These are phyloP conservation scores for Pyrenophora seminiperda DNA, from an alignment of 2,329 filamentous ascomycete genomes.

Conservation along the genomic window DNA sequence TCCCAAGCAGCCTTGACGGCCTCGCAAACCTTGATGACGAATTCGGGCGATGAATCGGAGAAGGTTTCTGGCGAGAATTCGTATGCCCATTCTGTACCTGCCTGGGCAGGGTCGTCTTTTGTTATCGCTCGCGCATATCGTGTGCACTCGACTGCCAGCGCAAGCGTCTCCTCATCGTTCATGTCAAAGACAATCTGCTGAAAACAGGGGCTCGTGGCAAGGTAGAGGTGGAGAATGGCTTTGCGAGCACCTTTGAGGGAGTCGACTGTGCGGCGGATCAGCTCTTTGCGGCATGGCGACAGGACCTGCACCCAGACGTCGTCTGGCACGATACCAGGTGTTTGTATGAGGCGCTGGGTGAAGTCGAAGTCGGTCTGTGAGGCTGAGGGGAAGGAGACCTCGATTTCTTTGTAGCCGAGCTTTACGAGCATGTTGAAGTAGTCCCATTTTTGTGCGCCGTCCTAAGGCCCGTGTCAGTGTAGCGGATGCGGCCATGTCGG, in stretches of 20 bases:
- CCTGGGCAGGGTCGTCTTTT: conserved; percentile 69
- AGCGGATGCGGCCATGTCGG: neutral
- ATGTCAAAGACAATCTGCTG: conserved; percentile 88
- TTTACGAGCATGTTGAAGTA: conserved; percentile 95
- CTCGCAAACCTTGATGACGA: conserved; percentile 80
- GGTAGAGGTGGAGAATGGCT: conserved; percentile 92
- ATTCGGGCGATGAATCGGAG: conserved; percentile 87
- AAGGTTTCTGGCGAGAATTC: conserved; percentile 89
- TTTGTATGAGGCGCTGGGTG: conserved; percentile 82
- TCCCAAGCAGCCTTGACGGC: conserved; percentile 95
- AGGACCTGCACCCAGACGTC: conserved; percentile 93
- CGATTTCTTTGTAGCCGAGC: conserved; percentile 96
- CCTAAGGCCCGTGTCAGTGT: conserved; percentile 56
- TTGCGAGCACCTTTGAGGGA: conserved; percentile 89
- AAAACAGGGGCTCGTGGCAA: conserved; percentile 96
- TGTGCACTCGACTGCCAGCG: conserved; percentile 82
- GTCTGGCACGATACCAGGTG: conserved; percentile 79
- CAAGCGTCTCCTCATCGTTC: conserved; percentile 79
- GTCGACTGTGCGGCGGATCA: conserved; percentile 88
- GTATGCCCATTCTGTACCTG: conserved; percentile 72
- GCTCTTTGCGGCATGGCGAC: conserved; percentile 86
- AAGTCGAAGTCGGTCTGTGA: conserved; percentile 97
- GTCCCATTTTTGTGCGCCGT: conserved; percentile 89
- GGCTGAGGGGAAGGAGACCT: conserved; percentile 92
- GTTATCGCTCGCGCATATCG: conserved; percentile 87